Percentiles rank a stretch among this genome's conserved stretches.
phyloP scores from a whole-genome alignment of 768 basidiomycete species.

The Amanita fuliginea region DNA sequence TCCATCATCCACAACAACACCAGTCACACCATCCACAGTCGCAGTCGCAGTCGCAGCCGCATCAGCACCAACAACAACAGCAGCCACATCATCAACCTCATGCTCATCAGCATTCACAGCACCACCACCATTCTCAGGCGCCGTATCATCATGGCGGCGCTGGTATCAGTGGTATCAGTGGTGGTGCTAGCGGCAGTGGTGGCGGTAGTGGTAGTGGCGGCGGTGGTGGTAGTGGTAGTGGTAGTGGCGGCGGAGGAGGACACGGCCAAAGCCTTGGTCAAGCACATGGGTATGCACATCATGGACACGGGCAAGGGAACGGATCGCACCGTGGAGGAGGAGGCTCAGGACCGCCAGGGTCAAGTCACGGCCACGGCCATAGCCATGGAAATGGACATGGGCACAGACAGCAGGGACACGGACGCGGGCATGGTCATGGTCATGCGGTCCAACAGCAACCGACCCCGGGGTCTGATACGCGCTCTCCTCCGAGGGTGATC shows the following conservation, averaged over 20 bases:
- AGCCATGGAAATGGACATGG: too few species aligned
- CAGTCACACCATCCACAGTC: neutral
- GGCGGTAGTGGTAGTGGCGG: neutral
- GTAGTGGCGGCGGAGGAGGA: too few species aligned
- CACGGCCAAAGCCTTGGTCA: too few species aligned
- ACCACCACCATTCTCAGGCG: neutral
- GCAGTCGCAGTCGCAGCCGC: neutral
- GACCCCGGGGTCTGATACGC: slow-evolving; percentile 3
- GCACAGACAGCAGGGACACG: too few species aligned
- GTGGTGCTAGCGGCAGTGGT: neutral
- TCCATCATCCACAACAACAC: neutral
- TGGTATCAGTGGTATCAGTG: neutral
- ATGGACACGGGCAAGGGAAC: too few species aligned
- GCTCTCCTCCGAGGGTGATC: neutral
- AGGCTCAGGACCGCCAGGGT: too few species aligned
- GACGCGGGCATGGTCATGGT: neutral
- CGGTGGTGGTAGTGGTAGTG: neutral
- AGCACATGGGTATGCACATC: too few species aligned
- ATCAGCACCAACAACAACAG: neutral
- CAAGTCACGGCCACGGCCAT: too few species aligned
- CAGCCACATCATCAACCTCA: neutral
- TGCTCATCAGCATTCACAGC: neutral
- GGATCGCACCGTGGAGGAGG: too few species aligned
- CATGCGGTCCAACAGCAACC: slow-evolving; percentile 4
- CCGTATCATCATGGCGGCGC: neutral